Base-by-base conservation (phyloP, 1,139 yeast species). In the Kodamaea derodonti region DNA sequence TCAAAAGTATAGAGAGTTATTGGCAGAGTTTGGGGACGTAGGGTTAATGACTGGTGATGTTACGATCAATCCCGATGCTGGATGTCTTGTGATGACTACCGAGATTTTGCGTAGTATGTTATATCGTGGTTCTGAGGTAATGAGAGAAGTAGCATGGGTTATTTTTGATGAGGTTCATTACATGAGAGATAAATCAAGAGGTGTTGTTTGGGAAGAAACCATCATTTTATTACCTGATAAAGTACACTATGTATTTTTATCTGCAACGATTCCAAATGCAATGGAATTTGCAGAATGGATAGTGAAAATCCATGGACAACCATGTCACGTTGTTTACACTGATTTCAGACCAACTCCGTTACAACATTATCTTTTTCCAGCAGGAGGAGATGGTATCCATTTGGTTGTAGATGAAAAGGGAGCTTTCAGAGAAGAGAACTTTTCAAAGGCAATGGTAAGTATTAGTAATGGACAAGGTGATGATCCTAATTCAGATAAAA, bases 191-290 rank as follows among this genome's bases (percentile, higher is more conserved):
- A 82, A 86, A 49, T 92, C 88, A 45, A 79, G 99, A 64, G 99
- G 99, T 56, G 99, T 92, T 30, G 98, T 92, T 25, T 92, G 99
- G 99, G 99, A 92, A 66, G 99, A 92, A 63, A 94, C 96, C 14
- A 92, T 92, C 46, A 92, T 92, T 43, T 73, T 92, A 64, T 71
- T 92, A 36, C 99, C 99, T 3, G 96, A 90, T 51, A 94, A 92
- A 63, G 96, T 94, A 29, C 85, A 80, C 49, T 82, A 83, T 51
- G 92, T 84, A 13, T 81, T 88, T 48, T 68, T 88, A 45, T 88
- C 97, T 11, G 99, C 99, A 33, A 92, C 99, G 3, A 94, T 92
- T 44, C 98, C 99, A 25, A 92, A 92, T 58, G 96, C 98, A 4
- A 84, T 87, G 84, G 97, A 92, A 56, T 92, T 92, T 68, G 98